Percentiles rank a stretch among this genome's conserved stretches.
These are phyloP conservation scores for Hermanozyma aechmeae DNA, from an alignment of 805 yeast genomes.

Conservation along the genomic window DNA sequence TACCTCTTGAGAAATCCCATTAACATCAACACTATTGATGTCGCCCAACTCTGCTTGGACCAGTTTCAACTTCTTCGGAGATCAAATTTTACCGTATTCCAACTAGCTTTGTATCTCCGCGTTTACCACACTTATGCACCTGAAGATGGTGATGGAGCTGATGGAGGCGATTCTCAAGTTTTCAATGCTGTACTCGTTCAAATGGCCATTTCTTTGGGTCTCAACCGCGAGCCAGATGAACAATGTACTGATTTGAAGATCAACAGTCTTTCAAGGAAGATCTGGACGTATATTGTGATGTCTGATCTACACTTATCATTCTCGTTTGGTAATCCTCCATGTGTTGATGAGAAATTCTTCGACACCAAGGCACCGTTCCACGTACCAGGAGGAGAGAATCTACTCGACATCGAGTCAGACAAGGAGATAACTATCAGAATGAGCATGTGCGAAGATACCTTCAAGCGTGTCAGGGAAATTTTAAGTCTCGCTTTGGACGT, in stretches of 20 bases:
- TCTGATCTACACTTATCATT: slow-evolving; percentile 6
- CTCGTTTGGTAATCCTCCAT: slow-evolving; percentile 8
- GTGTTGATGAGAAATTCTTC: slow-evolving; percentile 3
- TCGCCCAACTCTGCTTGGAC: slow-evolving; percentile 46
- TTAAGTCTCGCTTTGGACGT: slow-evolving; percentile 5
- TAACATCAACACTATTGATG: slow-evolving; percentile 32
- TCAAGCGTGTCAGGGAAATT: slow-evolving; percentile 2
- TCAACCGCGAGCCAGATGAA: slow-evolving; percentile 56
- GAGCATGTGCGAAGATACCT: slow-evolving; percentile 3
- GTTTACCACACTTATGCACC: slow-evolving; percentile 28
- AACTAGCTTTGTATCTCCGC: slow-evolving; percentile 19
- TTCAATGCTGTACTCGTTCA: slow-evolving; percentile 30
- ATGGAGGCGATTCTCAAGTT: slow-evolving; percentile 27
- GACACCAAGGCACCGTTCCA: slow-evolving; percentile 8
- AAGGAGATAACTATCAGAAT: slow-evolving; percentile 5
- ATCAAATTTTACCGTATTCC: slow-evolving; percentile 20
- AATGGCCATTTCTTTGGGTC: slow-evolving; percentile 59
- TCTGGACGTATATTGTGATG: slow-evolving; percentile 13
- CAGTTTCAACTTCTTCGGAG: slow-evolving; percentile 42
- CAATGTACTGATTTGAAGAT: slow-evolving; percentile 9
- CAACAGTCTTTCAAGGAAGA: slow-evolving; percentile 14
- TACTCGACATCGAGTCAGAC: slow-evolving; percentile 5
- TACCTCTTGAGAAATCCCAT: slow-evolving; percentile 40
- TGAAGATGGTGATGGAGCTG: slow-evolving; percentile 33
- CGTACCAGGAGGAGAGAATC: slow-evolving; percentile 10